phyloP scores from a whole-genome alignment of 2,329 filamentous ascomycete species.

The Botrytis deweyae region DNA sequence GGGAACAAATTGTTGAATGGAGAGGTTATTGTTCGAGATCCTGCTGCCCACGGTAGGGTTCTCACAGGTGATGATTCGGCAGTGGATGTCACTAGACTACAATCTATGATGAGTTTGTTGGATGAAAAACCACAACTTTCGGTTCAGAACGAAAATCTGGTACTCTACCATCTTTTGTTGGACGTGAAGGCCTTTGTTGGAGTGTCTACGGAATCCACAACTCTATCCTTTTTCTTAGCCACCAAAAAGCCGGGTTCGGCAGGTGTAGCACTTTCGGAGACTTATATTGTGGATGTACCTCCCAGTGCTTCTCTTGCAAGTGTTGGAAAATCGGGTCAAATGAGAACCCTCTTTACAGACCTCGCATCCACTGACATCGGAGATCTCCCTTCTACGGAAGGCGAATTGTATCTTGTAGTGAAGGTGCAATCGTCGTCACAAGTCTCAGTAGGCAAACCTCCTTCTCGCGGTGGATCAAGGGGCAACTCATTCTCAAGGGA shows the following conservation, averaged over 20 bases:
- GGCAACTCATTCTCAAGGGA: conserved; percentile 31
- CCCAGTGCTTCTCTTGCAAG: conserved; percentile 69
- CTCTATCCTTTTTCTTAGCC: conserved; percentile 75
- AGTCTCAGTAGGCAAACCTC: conserved; percentile 33
- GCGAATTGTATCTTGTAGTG: conserved; percentile 79
- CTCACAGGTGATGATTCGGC: conserved; percentile 91
- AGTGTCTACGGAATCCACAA: conserved; percentile 71
- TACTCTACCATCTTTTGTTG: conserved; percentile 78
- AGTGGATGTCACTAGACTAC: conserved; percentile 84
- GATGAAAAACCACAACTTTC: conserved; percentile 73
- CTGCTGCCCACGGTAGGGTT: conserved; percentile 76
- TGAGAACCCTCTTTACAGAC: conserved; percentile 86
- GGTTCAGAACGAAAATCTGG: conserved; percentile 61
- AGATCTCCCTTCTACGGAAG: conserved; percentile 60
- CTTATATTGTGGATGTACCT: conserved; percentile 75
- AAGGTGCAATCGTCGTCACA: conserved; percentile 54
- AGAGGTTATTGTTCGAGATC: conserved; percentile 92
- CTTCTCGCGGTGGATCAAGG: conserved; percentile 29
- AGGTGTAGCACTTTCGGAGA: conserved; percentile 74
- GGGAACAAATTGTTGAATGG: conserved; percentile 94
- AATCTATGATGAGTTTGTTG: conserved; percentile 93
- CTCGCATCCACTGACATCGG: conserved; percentile 59
- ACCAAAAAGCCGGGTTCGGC: conserved; percentile 64
- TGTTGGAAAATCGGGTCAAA: conserved; percentile 62
- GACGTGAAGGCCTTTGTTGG: conserved; percentile 82